These are phyloP conservation scores for Ephemerocybe angulata DNA, from an alignment of 768 basidiomycete genomes.

Conservation along the genomic window DNA sequence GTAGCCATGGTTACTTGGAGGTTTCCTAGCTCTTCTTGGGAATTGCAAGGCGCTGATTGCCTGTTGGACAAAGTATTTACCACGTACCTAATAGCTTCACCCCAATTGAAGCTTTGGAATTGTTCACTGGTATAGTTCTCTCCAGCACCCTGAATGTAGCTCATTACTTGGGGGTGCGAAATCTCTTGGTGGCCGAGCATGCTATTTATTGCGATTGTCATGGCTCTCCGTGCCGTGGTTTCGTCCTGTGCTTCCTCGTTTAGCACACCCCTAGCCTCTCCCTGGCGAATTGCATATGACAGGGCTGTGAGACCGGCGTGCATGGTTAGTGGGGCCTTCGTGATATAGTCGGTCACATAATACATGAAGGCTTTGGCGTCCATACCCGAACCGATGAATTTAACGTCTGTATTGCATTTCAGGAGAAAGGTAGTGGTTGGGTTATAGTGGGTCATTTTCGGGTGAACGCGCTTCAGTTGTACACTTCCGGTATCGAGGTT, in stretches of 20 bases:
- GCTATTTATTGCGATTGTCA: not conserved
- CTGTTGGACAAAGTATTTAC: no score
- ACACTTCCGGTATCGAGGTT: not conserved
- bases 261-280: not conserved
- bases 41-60: no score
- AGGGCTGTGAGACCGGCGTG: slow-evolving; percentile 2
- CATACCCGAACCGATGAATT: slow-evolving; percentile 7
- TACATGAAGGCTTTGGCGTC: slow-evolving; percentile 7
- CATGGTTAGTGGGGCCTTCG: slow-evolving; percentile 6
- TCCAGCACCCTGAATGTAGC: slow-evolving; percentile 21
- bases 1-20: no score
- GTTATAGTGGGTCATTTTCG: not conserved
- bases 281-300: not conserved
- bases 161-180: slow-evolving; percentile 27
- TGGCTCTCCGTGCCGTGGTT: slow-evolving; percentile 12
- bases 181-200: slow-evolving; percentile 21
- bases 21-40: no score
- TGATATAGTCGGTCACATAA: slow-evolving; percentile 13
- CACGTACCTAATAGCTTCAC: not conserved
- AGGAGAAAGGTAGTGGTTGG: not conserved
- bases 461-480: not conserved
- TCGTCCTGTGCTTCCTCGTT: not conserved
- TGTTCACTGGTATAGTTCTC: not conserved
- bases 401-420: slow-evolving; percentile 9
- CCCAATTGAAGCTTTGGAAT: not conserved